Conservation (phyloP, 2,329 filamentous ascomycete genomes). For the Aspergillus texensis region DNA sequence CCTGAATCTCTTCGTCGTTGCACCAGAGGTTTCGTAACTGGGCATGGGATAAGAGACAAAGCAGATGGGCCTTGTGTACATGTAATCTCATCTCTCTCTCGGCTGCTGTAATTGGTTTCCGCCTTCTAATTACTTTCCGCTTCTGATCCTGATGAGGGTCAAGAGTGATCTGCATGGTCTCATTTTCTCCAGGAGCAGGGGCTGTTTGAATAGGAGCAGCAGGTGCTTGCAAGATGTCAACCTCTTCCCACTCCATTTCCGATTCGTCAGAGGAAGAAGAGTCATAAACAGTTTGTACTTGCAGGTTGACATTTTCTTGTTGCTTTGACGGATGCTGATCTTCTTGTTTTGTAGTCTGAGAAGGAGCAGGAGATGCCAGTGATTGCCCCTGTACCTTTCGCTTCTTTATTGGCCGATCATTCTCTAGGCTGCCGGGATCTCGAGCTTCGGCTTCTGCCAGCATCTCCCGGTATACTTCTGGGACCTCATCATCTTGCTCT, state of each 20-base stretch:
- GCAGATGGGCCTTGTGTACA: conserved; percentile 82
- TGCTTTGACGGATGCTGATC: conserved; percentile 8
- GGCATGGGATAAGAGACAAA: conserved; percentile 79
- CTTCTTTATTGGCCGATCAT: conserved; percentile 39
- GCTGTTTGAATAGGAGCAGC: conserved; percentile 25
- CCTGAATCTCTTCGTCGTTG: conserved; percentile 72
- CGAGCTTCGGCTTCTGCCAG: conserved; percentile 43
- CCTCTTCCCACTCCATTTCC: conserved; percentile 67
- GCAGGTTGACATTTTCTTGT: conserved; percentile 14
- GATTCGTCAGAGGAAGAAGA: conserved; percentile 58
- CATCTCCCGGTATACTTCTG: conserved; percentile 46
- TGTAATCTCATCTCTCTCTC: conserved; percentile 68
- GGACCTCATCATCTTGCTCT: conserved; percentile 31
- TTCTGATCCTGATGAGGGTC: conserved; percentile 33
- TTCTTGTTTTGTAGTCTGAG: conserved; percentile 16
- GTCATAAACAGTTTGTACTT: conserved; percentile 39
- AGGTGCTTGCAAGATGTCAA: conserved; percentile 48
- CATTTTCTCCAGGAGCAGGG: conserved; percentile 22
- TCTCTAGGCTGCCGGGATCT: conserved; percentile 26
- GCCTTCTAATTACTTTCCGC: conserved; percentile 36
- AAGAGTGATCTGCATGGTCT: conserved; percentile 41
- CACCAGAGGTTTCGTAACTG: conserved; percentile 85
- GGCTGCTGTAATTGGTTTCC: conserved; percentile 57
- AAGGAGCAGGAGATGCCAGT: conserved; percentile 10
- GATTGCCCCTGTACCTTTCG: conserved; percentile 38